Base-by-base conservation (phyloP, 1,284 basidiomycete genomes). In the Ganoderma lingzhi region DNA sequence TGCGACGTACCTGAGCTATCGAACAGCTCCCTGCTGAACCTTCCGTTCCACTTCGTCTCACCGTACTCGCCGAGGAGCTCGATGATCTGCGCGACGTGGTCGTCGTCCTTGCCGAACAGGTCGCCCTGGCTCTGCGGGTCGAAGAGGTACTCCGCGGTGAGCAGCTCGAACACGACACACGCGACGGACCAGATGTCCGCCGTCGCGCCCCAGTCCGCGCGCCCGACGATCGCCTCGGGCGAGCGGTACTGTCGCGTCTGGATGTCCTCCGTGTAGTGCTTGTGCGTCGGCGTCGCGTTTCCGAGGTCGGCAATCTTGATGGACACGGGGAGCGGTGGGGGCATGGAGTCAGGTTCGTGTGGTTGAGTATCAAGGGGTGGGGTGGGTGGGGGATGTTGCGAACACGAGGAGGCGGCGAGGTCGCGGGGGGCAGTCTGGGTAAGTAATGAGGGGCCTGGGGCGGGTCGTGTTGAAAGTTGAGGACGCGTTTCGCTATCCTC, bases 291-390 rank as follows among this genome's bases (percentile, higher is more conserved):
- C 32, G 94, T 95, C 30, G 94, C 95, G 78, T 96, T 96, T 37
- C 94, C 95, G 58, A 97, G 83, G 79, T 97, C 95, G 42, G 96
- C 95, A 74, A 97, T 96, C 86, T 97, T 97, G 80, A 97, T 88
- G n/a, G 88, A 90, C 76, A 97, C 90, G 1, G 87, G 86, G 44
- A 74, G 72, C 6, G 76, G 74, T 5, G 75, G 74, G 62, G 78
- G 75, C 15, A 77, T 65, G 23, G 80, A 72, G 15, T 78, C 68
- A 12, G 48, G 32, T 30, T 61, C 56, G 48, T 63, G 61, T 63
- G 63, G 32, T 17, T 70, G 75, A 3, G 72, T 66, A 10, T 69
- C 74, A 17, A 75, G 70, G 14, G 75, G 61, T 19, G 74, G 71
- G 6, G 74, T 71, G 19, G 74, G 68, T 23, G 76, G 62, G 8